Base-by-base conservation (phyloP, 1,284 basidiomycete genomes). In the Sphaerobolus stellatus region DNA sequence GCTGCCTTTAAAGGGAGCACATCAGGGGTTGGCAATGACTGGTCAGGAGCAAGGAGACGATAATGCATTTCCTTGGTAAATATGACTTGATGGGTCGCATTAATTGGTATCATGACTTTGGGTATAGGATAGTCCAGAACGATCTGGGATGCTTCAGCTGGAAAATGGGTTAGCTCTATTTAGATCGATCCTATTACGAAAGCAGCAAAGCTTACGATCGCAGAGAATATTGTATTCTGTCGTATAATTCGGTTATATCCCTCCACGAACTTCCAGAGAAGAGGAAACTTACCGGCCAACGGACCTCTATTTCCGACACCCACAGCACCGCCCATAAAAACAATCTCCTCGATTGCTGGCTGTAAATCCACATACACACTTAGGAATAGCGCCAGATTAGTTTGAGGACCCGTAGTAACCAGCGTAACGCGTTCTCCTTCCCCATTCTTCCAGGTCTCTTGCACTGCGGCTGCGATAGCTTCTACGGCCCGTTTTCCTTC, bases 291-390 rank as follows among this genome's bases (percentile, higher is more conserved):
- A 83, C 83, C 83, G 62, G 88, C 88, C 13, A 82, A 84, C 13
- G 89, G 73, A n/a, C 85, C 84, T 43, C 84, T 74, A 63, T 92
- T 93, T 0, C 90, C 91, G 13, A 89, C 65, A 4, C 90, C 90
- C n/a, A 90, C 83, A 1, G 83, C 88, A 34, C 91, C 91, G n/a
- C 92, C 91, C 91, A 94, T 93, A 63, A 92, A 90, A 4, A 92
- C 86, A 55, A 93, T 82, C 61, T 90, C 81, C 57, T 88, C 84
- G 4, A 92, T 73, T 8, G 77, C 84, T 2, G 75, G 75, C n/a
- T 90, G 64, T 7, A 94, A 72, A 38, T 90, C 82, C 0, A 87
- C 82, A 67, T 87, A 87, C 1, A 83, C 79, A 56, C 79, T 79
- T 18, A 88, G 75, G 64, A 93, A 91, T 2, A 92, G 71, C 0